These are phyloP conservation scores for Wickerhamomyces strasburgensis DNA, from an alignment of 805 yeast species.

Conservation along the genomic window DNA sequence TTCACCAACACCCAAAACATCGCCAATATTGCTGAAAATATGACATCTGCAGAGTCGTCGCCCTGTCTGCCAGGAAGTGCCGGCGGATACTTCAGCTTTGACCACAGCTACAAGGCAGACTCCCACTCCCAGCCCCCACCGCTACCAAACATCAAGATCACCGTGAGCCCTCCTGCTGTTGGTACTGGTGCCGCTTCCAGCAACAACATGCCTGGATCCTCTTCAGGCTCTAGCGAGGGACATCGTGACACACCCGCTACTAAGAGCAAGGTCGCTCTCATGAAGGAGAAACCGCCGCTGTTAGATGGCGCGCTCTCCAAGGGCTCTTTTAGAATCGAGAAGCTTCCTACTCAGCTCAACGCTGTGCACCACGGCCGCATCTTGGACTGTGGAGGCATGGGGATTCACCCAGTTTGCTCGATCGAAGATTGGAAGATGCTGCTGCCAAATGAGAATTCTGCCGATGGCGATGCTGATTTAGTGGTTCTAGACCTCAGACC, in stretches of 20 bases:
- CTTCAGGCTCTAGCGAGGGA: slow-evolving; percentile 5
- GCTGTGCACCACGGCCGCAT: slow-evolving; percentile 9
- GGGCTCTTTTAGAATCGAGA: too few species aligned
- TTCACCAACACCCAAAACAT: slow-evolving; percentile 1
- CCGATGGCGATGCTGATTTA: slow-evolving; percentile 11
- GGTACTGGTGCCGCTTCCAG: neutral
- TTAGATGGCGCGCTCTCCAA: too few species aligned
- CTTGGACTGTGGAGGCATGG: slow-evolving; percentile 10
- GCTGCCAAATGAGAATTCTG: neutral
- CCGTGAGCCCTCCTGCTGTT: slow-evolving; percentile 10
- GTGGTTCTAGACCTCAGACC: slow-evolving; percentile 62
- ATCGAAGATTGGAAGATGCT: slow-evolving; percentile 6
- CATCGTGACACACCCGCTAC: too few species aligned
- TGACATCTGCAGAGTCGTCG: slow-evolving; percentile 13
- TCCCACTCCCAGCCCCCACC: neutral
- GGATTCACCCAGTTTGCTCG: slow-evolving; percentile 11
- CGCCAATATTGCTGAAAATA: too few species aligned
- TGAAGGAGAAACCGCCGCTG: too few species aligned
- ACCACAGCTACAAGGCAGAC: slow-evolving; percentile 1
- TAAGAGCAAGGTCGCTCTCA: too few species aligned
- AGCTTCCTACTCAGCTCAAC: slow-evolving; percentile 12
- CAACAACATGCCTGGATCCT: too few species aligned
- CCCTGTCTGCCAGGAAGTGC: slow-evolving; percentile 5
- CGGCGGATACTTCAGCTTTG: slow-evolving; percentile 9
- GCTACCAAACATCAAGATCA: slow-evolving; percentile 11